Base-by-base conservation (phyloP, 805 yeast genomes). In the Candida takata region DNA sequence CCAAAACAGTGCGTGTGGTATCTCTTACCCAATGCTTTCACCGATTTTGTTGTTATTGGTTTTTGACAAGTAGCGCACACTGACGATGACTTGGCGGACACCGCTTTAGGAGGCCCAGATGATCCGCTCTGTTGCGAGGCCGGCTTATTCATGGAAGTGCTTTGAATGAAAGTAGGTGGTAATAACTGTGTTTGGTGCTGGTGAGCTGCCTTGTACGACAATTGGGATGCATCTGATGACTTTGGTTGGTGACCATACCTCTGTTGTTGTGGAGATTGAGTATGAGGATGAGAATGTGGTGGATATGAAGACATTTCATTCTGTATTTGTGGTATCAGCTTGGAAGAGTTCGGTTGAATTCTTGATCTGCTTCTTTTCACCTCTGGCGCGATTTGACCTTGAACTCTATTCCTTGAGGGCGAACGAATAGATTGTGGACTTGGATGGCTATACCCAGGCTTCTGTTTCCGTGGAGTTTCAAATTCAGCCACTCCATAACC, bases 1-100 rank as follows among this genome's bases (percentile, higher is more conserved):
- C 76, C 67, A 58, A 90, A 88, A 60, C 97, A 90, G 24, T 83
- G 81, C 23, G 88, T 80, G 57, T 90, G 97, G 54, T 74, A 90
- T 2, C 84, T 77, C 33, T 70, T 69, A 23, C 77, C 81, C 49
- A 90, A 65, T 0, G 97, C 97, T 33, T 95, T 71, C 4, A 90
- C 92, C 42, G 86, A 78, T 41, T 84, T 86, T n/a, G 90, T 81
- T 1, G 70, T 57, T 13, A 80, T 77, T 10, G 69, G 65, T 25
- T 65, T 56, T 4, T 58, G 59, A 56, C 88, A 80, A 27, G 64
- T 62, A 16, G 67, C 62, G 54, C 87, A 30, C 8, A 16, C 19
- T 4, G 41, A 35, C 11, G 37, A 26, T 16, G 35, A 24, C 11
- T 30, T 37, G 24, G 26, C n/a, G n/a, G n/a, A n/a, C n/a, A n/a